Percentiles rank a stretch among this genome's conserved stretches.
Evolutionary conservation across 345 rosid species (phyloP).

Genomic region (Psidium friedrichsthalianum): DNA sequence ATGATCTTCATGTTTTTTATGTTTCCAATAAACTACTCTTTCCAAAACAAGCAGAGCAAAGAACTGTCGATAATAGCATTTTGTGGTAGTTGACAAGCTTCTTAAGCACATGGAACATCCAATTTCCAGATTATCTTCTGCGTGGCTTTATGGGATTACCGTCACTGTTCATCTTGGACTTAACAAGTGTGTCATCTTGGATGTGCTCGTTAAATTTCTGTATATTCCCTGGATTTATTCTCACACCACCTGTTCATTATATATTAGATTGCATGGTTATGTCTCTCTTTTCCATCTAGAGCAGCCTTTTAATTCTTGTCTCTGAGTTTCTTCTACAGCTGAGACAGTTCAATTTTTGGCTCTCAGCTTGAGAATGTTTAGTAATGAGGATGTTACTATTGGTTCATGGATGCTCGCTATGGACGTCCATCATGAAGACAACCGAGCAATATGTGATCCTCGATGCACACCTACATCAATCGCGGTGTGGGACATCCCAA

Average conservation of each 20-base stretch:
- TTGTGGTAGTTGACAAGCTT: background rate
- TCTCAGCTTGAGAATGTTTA: constrained; percentile 75
- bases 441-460: constrained; percentile 69
- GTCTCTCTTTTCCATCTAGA: background rate
- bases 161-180: background rate
- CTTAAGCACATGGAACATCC: background rate
- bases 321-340: background rate
- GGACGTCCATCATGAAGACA: constrained; percentile 73
- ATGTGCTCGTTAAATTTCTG: background rate
- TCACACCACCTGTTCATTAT: background rate
- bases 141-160: background rate
- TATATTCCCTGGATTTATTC: background rate
- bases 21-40: background rate
- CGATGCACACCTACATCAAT: constrained; percentile 61
- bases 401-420: constrained; percentile 94
- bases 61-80: background rate
- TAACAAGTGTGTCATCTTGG: background rate
- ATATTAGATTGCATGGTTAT: background rate
- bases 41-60: background rate
- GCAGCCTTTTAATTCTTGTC: background rate
- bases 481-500: constrained; percentile 88
- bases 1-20: background rate
- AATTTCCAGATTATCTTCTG: background rate
- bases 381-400: constrained; percentile 83
- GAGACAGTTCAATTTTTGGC: background rate